phyloP scores from a whole-genome alignment of 148 eudicot genomes.

The Gaultheria prostrata region DNA sequence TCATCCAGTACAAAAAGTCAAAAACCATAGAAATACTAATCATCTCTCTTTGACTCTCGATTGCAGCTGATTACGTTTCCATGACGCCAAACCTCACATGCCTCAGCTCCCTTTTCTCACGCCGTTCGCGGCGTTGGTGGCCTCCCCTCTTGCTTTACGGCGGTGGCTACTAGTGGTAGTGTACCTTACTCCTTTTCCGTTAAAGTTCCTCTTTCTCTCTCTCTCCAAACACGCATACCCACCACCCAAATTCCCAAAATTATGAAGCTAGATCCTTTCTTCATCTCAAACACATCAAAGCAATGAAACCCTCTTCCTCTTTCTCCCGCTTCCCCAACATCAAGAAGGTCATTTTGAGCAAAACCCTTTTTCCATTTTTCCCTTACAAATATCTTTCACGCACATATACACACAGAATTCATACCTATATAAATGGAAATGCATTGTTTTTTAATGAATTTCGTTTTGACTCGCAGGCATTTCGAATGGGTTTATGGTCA shows the following conservation, averaged over 20 bases:
- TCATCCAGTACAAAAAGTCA: too few relatives aligned
- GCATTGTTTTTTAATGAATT: not conserved
- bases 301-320: not conserved
- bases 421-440: not conserved
- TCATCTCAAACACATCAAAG: not conserved
- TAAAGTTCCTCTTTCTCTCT: slow-evolving; percentile 1
- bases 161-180: not conserved
- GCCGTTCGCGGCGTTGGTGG: not conserved
- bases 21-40: not conserved
- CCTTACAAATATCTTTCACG: not conserved
- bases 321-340: not conserved
- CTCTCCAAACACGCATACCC: not conserved
- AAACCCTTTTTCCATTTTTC: not conserved
- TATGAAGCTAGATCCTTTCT: not conserved
- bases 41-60: not conserved
- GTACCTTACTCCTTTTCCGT: not conserved
- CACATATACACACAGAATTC: not conserved
- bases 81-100: not conserved
- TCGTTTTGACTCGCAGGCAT: not conserved
- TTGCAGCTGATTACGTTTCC: not conserved
- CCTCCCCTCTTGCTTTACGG: not conserved
- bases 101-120: not conserved
- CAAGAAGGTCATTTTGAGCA: not conserved
- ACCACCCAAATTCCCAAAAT: not conserved
- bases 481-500: not conserved